Percentiles rank a stretch among this genome's conserved stretches.
phyloP scores from a whole-genome alignment of 176 grass and related monocot species.

The Oropetium thomaeum region DNA sequence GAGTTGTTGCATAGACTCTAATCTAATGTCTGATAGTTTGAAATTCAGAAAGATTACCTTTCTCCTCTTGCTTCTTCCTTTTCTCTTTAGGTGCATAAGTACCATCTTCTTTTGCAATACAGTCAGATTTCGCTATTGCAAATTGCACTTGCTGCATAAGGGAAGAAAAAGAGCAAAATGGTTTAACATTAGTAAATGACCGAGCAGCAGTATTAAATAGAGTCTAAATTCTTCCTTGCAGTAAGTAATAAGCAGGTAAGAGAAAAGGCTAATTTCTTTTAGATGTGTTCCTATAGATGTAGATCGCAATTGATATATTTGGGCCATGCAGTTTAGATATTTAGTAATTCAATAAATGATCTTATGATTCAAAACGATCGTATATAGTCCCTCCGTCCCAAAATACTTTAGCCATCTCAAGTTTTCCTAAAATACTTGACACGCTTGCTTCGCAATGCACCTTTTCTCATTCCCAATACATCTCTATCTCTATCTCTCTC shows the following conservation, averaged over 20 bases:
- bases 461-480: too few relatives aligned
- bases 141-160: conserved; percentile 75
- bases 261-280: neutral
- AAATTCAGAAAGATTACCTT: conserved; percentile 54
- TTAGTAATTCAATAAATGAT: conserved; percentile 15
- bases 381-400: too few relatives aligned
- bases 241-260: neutral
- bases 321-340: neutral
- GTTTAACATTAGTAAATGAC: neutral
- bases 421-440: too few relatives aligned
- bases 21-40: neutral
- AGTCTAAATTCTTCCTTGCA: neutral
- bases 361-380: neutral
- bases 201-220: neutral
- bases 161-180: conserved; percentile 25
- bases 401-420: too few relatives aligned
- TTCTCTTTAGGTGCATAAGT: conserved; percentile 84
- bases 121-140: conserved; percentile 89
- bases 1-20: neutral
- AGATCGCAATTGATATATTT: neutral
- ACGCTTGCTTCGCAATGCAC: too few relatives aligned
- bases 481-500: too few relatives aligned
- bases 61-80: conserved; percentile 96
- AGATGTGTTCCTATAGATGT: conserved; percentile 13
- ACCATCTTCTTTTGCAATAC: conserved; percentile 87